phyloP scores from a whole-genome alignment of 1,139 yeast genomes.

The Saccharomyces hybrid region DNA sequence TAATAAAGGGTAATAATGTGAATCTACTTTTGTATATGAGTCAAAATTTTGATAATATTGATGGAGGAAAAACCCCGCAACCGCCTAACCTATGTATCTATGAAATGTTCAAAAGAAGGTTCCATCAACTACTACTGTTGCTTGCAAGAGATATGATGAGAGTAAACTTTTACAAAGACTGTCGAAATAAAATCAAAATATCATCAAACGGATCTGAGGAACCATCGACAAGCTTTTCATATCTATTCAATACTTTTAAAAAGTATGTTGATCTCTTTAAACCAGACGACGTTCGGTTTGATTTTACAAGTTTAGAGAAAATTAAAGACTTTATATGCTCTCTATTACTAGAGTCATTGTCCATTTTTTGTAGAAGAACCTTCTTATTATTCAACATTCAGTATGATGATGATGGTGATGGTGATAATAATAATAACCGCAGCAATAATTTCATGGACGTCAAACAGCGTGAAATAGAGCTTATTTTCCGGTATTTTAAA shows the following conservation, averaged over 20 bases:
- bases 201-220: not conserved
- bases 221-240: not conserved
- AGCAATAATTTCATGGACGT: too few species aligned
- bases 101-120: constrained; percentile 11
- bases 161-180: constrained; percentile 1
- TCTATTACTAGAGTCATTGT: constrained; percentile 37
- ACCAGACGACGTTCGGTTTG: not conserved
- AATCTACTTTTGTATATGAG: constrained; percentile 10
- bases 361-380: constrained; percentile 64
- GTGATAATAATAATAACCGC: constrained; percentile 31
- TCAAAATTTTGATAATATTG: not conserved
- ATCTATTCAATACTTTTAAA: constrained; percentile 2
- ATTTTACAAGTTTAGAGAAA: not conserved
- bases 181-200: not conserved
- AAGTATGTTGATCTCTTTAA: constrained; percentile 3
- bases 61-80: not conserved
- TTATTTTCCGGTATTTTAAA: constrained; percentile 47
- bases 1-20: constrained; percentile 4
- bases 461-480: constrained; percentile 46
- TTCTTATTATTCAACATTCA: constrained; percentile 50
- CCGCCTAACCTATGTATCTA: constrained; percentile 1
- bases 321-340: constrained; percentile 15
- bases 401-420: constrained; percentile 46
- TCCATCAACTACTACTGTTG: constrained; percentile 15
- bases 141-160: constrained; percentile 13